Evolutionary conservation across 257 asterid genomes (phyloP), one percentile per base, ranked within the genome.

Genomic region (Lycium barbarum): DNA sequence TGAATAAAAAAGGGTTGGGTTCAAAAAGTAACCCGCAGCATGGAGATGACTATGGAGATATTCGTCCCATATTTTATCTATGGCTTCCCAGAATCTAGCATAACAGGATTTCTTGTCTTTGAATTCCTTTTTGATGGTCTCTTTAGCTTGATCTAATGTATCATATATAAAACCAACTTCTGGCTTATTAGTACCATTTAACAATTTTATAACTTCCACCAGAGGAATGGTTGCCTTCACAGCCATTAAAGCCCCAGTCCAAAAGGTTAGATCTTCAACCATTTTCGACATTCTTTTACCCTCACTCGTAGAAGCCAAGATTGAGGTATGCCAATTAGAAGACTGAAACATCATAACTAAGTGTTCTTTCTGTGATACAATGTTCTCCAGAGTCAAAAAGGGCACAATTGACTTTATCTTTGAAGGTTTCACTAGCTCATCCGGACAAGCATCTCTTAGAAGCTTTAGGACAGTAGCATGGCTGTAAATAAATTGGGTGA

Each of bases 71-170:
- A 92, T 92, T 18, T 86, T 91, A 45, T 93, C 97, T 38, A 95
- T 86, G 2, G 11, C 89, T 59, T 87, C 76, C 98, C 98, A 93
- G 80, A 91, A 87, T 8, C 85, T 93, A 20, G 13, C 9, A 85
- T 92, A 90, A 40, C 74, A 84, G 11, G 89, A 83, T 76, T 80
- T 65, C 88, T 76, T 90, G 79, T 67, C 13, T 59, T 84, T 73
- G 58, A 93, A 85, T 45, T 84, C 94, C 49, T 84, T 62, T 71
- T 85, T 88, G 40, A 95, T 95, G 1, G 88, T 88, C 83, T 90
- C 98, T 86, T 95, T 93, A 1, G 88, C 93, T 67, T 92, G 94
- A 85, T 93, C 95, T 2, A 93, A 85, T 3, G 91, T 93, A 11
- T 95, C 93, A 10, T 92, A 91, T 82, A 95, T 85, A 59, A 43